Base-by-base conservation (phyloP, 495 filamentous ascomycete species). In the Daldinia loculata region DNA sequence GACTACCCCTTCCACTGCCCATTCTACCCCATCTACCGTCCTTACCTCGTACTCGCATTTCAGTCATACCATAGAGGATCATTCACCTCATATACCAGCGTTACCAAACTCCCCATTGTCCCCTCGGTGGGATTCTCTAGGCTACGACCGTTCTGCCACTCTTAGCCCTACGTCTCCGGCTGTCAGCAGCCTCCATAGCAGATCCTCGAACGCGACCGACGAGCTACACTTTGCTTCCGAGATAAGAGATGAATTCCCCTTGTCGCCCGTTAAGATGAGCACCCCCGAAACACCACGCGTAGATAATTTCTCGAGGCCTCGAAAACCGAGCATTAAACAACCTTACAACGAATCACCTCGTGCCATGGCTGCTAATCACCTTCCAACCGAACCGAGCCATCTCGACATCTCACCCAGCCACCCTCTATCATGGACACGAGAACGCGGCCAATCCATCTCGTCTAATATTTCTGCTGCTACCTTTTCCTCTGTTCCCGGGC, bases 271-370 rank as follows among this genome's bases (percentile, higher is more conserved):
- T 22, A 74, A 65, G 52, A 58, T 74, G 45, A 78, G 69, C 29
- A 64, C 77, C 15, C 45, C 66, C 39, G 75, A 79, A 50, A 70
- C 74, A 22, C 69, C 69, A 36, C 55, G 59, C 59, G 78, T 83
- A 57, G 85, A 86, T 66, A 87, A 86, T 69, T 86, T 87, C 68
- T 85, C 84, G 2, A 80, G 86, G 41, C 84, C 83, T 45, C 74
- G 84, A 39, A 83, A 84, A 56, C 70, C 82, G 7, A 86, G 84
- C 60, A 72, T 86, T 15, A 76, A 78, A 51, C 81, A 80, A 36
- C 75, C 79, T 17, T 75, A 77, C 29, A 75, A 76, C 24, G 81
- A 84, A 52, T 61, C 73, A 51, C 72, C 79, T 39, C 56, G 74
- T 17, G 65, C 76, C 8, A 80, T 77, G 19, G 75, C 76, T 27